Evolutionary conservation across 768 basidiomycete genomes (phyloP).

Genomic region (Mycena chlorophos): DNA sequence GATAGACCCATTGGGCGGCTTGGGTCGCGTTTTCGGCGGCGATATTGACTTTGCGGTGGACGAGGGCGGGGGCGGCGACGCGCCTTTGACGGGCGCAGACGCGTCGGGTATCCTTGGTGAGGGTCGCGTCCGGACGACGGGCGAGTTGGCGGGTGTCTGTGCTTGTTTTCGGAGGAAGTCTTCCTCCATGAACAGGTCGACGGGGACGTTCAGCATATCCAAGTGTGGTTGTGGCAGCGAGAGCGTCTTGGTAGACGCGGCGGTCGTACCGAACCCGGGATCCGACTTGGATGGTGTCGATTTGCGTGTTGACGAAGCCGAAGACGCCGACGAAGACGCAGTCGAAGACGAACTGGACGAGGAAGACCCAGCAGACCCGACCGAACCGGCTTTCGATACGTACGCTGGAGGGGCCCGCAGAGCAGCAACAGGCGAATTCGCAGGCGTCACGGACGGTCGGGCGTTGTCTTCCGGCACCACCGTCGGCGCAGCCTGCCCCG

Average conservation of each 20-base stretch:
- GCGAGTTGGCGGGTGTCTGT: not conserved
- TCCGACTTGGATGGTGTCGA: too few relatives aligned
- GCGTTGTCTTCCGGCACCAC: constrained; percentile 23
- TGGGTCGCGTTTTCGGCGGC: not conserved
- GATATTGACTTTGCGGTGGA: constrained; percentile 10
- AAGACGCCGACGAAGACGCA: not conserved
- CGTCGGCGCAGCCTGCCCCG: constrained; percentile 5
- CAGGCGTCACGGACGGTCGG: constrained; percentile 43
- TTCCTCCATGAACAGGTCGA: not conserved
- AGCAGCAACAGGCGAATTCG: constrained; percentile 55
- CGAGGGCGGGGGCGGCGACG: not conserved
- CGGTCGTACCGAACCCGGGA: not conserved
- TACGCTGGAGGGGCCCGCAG: constrained; percentile 11
- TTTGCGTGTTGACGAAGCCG: not conserved
- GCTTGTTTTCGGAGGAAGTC: not conserved
- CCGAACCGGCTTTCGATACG: constrained; percentile 1
- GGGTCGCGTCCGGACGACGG: not conserved
- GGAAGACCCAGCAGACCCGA: not conserved
- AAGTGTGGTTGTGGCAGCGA: not conserved
- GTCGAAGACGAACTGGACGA: not conserved
- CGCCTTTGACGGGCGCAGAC: not conserved
- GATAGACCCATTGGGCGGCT: not conserved
- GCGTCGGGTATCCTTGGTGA: not conserved
- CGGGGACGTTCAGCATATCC: not conserved
- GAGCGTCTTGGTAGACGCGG: not conserved